Conservation (phyloP, 805 yeast genomes). For the Wickerhamiella brachini region DNA sequence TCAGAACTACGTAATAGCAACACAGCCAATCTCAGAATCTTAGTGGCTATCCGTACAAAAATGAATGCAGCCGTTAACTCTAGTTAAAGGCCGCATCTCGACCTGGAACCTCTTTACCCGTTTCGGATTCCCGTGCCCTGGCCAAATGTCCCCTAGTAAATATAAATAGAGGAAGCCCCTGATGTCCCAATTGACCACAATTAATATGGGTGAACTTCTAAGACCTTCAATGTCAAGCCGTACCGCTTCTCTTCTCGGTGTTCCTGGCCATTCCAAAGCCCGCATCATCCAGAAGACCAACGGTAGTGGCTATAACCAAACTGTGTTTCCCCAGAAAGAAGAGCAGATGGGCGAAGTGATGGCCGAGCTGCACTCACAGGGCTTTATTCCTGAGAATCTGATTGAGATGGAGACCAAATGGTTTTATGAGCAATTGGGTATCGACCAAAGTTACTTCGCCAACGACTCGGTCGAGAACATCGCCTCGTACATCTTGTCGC, state of each 20-base stretch:
- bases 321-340: constrained; percentile 68
- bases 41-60: background rate
- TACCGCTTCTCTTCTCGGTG: constrained; percentile 17
- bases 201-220: background rate
- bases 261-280: constrained; percentile 19
- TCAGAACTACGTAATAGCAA: background rate
- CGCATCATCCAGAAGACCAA: constrained; percentile 11
- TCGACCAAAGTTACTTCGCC: constrained; percentile 85
- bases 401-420: constrained; percentile 79
- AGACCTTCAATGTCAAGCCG: constrained; percentile 12
- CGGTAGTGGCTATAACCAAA: constrained; percentile 49
- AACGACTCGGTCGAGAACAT: constrained; percentile 69
- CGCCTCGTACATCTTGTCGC: constrained; percentile 71
- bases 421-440: constrained; percentile 79
- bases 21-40: background rate
- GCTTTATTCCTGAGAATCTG: constrained; percentile 77
- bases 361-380: constrained; percentile 66
- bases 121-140: background rate
- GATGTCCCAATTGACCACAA: background rate
- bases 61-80: background rate
- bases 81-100: too few species aligned
- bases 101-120: background rate
- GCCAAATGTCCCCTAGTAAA: background rate
- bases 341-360: constrained; percentile 68
- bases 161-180: background rate